Evolutionary conservation across 352 stramenopile species (phyloP).

Genomic region (Phytophthora podocarpi): DNA sequence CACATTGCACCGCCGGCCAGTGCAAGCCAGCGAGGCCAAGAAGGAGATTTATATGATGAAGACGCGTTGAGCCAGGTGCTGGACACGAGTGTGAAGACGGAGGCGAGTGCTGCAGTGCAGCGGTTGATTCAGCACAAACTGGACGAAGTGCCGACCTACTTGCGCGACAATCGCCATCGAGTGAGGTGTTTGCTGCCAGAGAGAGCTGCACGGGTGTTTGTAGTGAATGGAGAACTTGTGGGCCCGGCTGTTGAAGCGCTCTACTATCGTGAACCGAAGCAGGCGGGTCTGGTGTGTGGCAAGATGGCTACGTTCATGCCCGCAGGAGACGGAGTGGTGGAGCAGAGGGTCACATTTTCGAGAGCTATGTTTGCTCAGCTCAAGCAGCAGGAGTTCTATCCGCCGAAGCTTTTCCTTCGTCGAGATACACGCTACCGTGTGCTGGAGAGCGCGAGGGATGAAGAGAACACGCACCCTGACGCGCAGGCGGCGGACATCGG

Average conservation of each 20-base stretch:
- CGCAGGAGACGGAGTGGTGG: conserved; percentile 10
- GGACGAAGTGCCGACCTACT: conserved; percentile 40
- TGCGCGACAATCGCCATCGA: conserved; percentile 56
- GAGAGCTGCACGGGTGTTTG: conserved; percentile 41
- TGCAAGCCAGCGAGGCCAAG: conserved; percentile 2
- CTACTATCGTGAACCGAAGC: conserved; percentile 72
- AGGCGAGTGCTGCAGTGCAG: conserved; percentile 48
- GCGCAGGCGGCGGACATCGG: conserved; percentile 59
- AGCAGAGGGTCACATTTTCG: conserved; percentile 66
- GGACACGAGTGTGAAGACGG: conserved; percentile 21
- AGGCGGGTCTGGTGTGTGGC: conserved; percentile 48
- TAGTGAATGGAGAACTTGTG: conserved; percentile 33
- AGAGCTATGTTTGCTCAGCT: conserved; percentile 85
- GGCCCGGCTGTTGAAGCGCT: conserved; percentile 68
- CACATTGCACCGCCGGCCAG: conserved; percentile 43
- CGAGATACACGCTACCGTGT: conserved; percentile 26
- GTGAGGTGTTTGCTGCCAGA: conserved; percentile 54
- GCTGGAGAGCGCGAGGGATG: conserved; percentile 7
- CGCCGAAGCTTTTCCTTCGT: conserved; percentile 61
- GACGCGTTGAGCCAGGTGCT: conserved; percentile 42
- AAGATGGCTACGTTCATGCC: conserved; percentile 65
- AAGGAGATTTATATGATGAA: conserved; percentile 29
- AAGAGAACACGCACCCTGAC: conserved; percentile 21
- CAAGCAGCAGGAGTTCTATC: conserved; percentile 76
- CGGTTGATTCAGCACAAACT: conserved; percentile 46